Evolutionary conservation across 768 basidiomycete genomes (phyloP), one percentile per base, ranked within the genome.

Genomic region (Suillus americanus): DNA sequence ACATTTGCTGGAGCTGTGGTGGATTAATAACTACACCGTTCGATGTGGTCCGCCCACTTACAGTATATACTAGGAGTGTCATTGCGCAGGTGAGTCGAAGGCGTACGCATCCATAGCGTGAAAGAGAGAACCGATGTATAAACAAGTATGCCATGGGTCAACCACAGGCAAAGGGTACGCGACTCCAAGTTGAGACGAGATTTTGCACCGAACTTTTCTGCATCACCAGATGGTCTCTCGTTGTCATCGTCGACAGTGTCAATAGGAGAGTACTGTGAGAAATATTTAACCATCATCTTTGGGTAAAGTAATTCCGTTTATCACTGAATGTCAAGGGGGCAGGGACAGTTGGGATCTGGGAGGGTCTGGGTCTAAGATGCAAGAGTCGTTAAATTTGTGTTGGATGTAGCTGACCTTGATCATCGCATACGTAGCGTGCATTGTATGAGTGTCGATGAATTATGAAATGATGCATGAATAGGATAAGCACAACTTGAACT

Each of bases 1-100:
- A 60, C 59, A 46, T 53, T 65, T 16, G 61, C 68, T n/a, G 68
- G 66, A 2, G 61, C 66, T 68, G 38, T 7, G 41, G 7, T 35
- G 30, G 12, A 13, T 54, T 5, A 54, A 13, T 13, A 7, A n/a
- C 53, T 3, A 20, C 33, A 33, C 46, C 28, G 14, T 35, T 35
- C 18, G 20, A 33, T n/a, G 18, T 10, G 5, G 28, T 28, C 9
- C 51, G 9, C n/a, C 20, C 20, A 55, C 60, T 61, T 20, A 61
- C 60, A 53, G 30, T 61, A 61, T 25, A 61, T 10, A 9, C 8
- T 50, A 61, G 60, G 20, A 6, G 35, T 48, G 23, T 61, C 40
- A n/a, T 53, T 10, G 28, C 16, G 48, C 60, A 61, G 33, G 20
- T 20, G 8, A 25, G 43, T 35, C 9, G 60, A 35, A 35, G 53